phyloP scores from a whole-genome alignment of 1,284 basidiomycete species.

The Moesziomyces aphidis region DNA sequence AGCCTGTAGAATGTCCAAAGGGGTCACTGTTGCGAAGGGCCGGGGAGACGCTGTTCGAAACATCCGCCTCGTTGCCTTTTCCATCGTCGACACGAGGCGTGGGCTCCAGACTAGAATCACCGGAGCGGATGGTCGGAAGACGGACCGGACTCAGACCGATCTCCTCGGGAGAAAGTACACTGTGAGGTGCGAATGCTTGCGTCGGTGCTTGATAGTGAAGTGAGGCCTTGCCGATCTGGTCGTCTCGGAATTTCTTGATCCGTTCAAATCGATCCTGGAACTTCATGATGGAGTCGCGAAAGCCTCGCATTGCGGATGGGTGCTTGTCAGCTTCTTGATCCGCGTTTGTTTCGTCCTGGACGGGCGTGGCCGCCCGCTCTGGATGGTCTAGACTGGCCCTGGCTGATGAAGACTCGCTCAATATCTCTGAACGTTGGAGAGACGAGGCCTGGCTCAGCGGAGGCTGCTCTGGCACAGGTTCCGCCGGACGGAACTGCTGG shows the following conservation, averaged over 20 bases:
- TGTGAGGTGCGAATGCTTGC: background rate
- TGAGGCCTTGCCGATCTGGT: slow-evolving; percentile 16
- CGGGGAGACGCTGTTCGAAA: background rate
- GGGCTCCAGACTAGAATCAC: background rate
- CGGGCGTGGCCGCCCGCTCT: background rate
- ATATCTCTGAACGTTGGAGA: background rate
- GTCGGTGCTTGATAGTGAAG: slow-evolving; percentile 8
- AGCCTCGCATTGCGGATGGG: background rate
- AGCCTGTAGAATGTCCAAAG: background rate
- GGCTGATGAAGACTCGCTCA: background rate
- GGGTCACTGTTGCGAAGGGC: background rate
- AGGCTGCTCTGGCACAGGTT: background rate
- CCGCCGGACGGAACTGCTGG: background rate
- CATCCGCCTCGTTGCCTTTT: background rate
- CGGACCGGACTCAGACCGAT: background rate
- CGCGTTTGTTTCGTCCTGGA: background rate
- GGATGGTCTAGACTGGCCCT: background rate
- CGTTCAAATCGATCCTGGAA: slow-evolving; percentile 5
- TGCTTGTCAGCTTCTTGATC: no score
- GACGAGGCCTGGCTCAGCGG: background rate
- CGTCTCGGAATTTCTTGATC: slow-evolving; percentile 7
- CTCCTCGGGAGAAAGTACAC: background rate
- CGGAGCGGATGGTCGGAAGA: background rate
- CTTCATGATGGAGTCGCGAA: slow-evolving; percentile 5
- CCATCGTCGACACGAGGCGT: background rate